Evolutionary conservation across 2,329 filamentous ascomycete genomes (phyloP), one percentile per base, ranked within the genome.

Genomic region (Clarireedia homoeocarpa): DNA sequence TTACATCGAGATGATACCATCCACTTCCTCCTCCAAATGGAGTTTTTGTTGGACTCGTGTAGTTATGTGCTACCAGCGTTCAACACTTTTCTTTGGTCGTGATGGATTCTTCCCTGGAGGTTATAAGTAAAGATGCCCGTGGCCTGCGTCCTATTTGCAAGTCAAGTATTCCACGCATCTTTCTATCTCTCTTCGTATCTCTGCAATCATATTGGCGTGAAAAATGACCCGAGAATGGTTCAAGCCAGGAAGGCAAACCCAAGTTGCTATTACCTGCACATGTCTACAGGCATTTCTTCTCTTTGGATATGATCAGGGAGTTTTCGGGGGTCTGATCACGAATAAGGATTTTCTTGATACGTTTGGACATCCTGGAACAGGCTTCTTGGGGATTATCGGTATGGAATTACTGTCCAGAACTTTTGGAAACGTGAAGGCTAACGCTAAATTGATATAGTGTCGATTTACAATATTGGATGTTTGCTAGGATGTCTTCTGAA

Each of bases 261-360:
- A 44, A 44, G n/a, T 44, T 44, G 40, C 40, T 12, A 44, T 44
- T 23, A 44, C 40, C 40, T 20, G 15, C 10, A 44, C 40, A 44
- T 44, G 40, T 24, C 17, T 44, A 17, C 40, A 44, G 23, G 40
- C 40, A 44, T 89, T 94, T 42, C 91, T 94, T 66, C 76, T 94
- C 20, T 94, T 94, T 66, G 89, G 89, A 62, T 94, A 92, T 75
- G 89, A 94, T 70, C 89, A 94, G 70, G 89, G 89, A 66, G 89
- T 94, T 62, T 92, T 92, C 88, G 90, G 86, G 59, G 80, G 80
- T 62, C 80, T 81, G 62, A 85, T 86, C 65, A 84, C 81, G 77
- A 79, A 73, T 42, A 71, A 68, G 14, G 55, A 64, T 71, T 99
- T 99, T 71, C 88, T 86, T 70, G 82, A 88, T 69, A 96, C 95